These are phyloP conservation scores for Gomphus bonarii DNA, from an alignment of 1,284 basidiomycete genomes.

Conservation along the genomic window DNA sequence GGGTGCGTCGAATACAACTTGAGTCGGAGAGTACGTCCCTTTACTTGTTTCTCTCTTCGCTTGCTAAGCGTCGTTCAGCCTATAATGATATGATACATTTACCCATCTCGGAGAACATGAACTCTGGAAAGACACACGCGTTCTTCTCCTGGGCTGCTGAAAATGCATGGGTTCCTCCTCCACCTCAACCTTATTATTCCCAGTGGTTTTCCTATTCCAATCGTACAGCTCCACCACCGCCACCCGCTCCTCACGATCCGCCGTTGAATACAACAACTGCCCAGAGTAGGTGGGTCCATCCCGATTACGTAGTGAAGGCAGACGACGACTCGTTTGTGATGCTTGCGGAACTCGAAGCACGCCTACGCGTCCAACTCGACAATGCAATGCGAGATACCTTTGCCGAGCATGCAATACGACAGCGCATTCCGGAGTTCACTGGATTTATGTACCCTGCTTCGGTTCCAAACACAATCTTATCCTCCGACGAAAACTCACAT, in stretches of 20 bases:
- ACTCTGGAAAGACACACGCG: conserved; percentile 76
- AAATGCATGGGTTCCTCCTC: conserved; percentile 85
- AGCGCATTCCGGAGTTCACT: neutral
- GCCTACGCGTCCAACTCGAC: conserved; percentile 62
- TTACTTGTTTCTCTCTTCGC: neutral
- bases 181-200: conserved; percentile 30
- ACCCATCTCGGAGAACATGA: conserved; percentile 86
- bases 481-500: neutral
- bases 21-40: conserved; percentile 81
- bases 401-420: neutral
- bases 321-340: conserved; percentile 95
- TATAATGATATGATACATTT: conserved; percentile 87
- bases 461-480: neutral
- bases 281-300: conserved; percentile 54
- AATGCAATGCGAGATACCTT: conserved; percentile 10
- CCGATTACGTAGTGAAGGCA: conserved; percentile 85
- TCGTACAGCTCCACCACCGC: conserved; percentile 38
- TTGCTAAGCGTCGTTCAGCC: conserved; percentile 30
- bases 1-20: conserved; percentile 70
- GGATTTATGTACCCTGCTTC: neutral
- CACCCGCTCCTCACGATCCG: conserved; percentile 59
- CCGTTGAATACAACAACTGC: conserved; percentile 42
- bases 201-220: conserved; percentile 20
- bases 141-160: conserved; percentile 86
- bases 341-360: conserved; percentile 84